Conservation (phyloP, 805 yeast genomes). For the Candida jianshihensis region DNA sequence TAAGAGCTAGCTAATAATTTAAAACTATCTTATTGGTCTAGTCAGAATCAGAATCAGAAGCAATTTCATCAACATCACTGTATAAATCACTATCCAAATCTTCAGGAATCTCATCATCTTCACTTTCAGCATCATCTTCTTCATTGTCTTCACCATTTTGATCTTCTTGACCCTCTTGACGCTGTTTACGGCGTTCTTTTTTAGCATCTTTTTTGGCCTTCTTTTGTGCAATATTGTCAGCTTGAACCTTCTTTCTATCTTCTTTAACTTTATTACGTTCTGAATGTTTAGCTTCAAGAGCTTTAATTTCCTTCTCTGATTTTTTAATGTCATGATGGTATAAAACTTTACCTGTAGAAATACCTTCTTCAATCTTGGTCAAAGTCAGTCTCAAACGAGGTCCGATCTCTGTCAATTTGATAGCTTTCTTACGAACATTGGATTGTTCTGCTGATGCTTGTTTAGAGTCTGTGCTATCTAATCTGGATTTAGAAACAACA, state of each 20-base stretch:
- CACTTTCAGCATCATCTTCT: constrained; percentile 24
- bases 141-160: constrained; percentile 21
- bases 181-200: constrained; percentile 57
- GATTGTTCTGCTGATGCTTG: constrained; percentile 15
- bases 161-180: constrained; percentile 34
- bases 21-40: constrained; percentile 1
- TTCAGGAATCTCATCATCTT: constrained; percentile 35
- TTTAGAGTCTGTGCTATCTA: constrained; percentile 15
- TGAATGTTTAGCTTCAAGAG: constrained; percentile 62
- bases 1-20: too few species aligned
- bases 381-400: constrained; percentile 77
- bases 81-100: constrained; percentile 40
- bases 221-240: constrained; percentile 69
- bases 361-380: constrained; percentile 86
- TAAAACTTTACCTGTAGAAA: constrained; percentile 81
- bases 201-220: constrained; percentile 67
- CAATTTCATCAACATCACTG: constrained; percentile 34
- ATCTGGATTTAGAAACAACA: constrained; percentile 16
- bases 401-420: constrained; percentile 87
- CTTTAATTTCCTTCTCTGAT: constrained; percentile 49
- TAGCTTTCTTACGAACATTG: constrained; percentile 61
- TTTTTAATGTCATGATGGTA: constrained; percentile 72
- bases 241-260: constrained; percentile 70
- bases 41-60: constrained; percentile 19
- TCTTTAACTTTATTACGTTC: constrained; percentile 54